phyloP scores from a whole-genome alignment of 805 yeast genomes.

The Candida verbasci region DNA sequence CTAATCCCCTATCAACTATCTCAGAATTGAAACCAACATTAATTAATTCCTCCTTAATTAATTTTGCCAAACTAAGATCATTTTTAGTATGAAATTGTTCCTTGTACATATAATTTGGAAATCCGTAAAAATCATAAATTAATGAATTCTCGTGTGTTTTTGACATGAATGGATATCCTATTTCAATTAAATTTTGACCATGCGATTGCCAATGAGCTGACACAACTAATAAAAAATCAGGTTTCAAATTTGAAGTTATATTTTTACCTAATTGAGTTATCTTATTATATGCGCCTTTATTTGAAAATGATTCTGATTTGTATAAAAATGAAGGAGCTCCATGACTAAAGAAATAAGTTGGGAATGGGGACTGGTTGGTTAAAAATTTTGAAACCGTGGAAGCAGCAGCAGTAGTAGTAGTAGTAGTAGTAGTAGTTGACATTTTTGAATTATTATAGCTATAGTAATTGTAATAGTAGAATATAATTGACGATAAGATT shows the following conservation, averaged over 20 bases:
- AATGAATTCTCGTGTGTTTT: constrained; percentile 43
- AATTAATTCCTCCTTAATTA: constrained; percentile 38
- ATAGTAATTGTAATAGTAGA: neutral
- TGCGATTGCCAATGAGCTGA: constrained; percentile 77
- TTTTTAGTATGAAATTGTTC: constrained; percentile 56
- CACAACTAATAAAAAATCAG: constrained; percentile 61
- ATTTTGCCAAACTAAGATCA: constrained; percentile 38
- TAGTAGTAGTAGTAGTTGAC: neutral
- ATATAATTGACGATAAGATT: neutral
- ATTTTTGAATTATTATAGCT: neutral
- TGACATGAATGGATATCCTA: constrained; percentile 32
- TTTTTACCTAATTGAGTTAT: constrained; percentile 47
- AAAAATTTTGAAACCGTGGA: constrained; percentile 5
- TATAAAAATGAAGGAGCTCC: constrained; percentile 82
- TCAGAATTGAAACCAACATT: constrained; percentile 41
- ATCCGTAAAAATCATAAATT: constrained; percentile 73
- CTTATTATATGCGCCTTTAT: constrained; percentile 59
- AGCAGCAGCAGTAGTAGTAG: neutral
- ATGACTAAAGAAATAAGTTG: constrained; percentile 70
- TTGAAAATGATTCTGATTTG: constrained; percentile 41
- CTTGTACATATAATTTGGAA: constrained; percentile 60
- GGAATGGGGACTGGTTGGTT: constrained; percentile 31
- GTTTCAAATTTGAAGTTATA: constrained; percentile 49
- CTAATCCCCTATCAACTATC: constrained; percentile 59
- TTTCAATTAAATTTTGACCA: constrained; percentile 39